Evolutionary conservation across 176 grass and related monocot genomes (phyloP), one percentile per base, ranked within the genome.

Genomic region (Eragrostis nindensis): DNA sequence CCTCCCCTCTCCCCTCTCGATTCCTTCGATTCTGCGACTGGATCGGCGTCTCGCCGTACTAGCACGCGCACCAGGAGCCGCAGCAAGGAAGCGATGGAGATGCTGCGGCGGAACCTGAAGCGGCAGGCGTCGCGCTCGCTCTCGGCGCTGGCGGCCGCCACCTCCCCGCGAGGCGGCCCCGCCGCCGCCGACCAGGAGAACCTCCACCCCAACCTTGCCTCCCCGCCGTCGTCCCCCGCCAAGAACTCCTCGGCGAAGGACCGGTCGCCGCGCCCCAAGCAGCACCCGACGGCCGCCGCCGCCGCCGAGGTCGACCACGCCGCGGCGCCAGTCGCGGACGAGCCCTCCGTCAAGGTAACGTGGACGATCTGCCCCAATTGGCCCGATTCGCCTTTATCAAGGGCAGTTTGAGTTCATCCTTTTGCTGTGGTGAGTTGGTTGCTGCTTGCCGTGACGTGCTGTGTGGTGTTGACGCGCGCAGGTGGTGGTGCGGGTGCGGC

Each of bases 401-500:
- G 4, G 17, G 32, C 8, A 39, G 74, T 11, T 66, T 36, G 47
- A 19, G 30, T 36, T 36, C 4, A 62, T 70, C 9, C 30, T 75
- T 13, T 53, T n/a, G 4, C 62, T 64, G 19, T n/a, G n/a, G n/a
- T n/a, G 25, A 64, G 18, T 50, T 11, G 13, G 3, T 22, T 52
- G 66, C 7, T 60, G 40, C 2, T 75, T 46, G n/a, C 66, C 55
- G 16, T 85, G 55, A 80, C 38, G 21, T 81, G 55, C 62, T 45
- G 26, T 62, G 56, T 64, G 64, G 32, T 36, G 32, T 15, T 15
- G 55, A 14, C n/a, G 66, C 62, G 30, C 53, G 43, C 57, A 89
- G 87, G 83, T 89, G 40, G 78, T 89, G 49, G 87, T 89, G 73
- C 45, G 87, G 60, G 87, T 89, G 48, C 73, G 87, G 30, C 87